These are phyloP conservation scores for Russula olivacea DNA, from an alignment of 768 basidiomycete species.

Conservation along the genomic window DNA sequence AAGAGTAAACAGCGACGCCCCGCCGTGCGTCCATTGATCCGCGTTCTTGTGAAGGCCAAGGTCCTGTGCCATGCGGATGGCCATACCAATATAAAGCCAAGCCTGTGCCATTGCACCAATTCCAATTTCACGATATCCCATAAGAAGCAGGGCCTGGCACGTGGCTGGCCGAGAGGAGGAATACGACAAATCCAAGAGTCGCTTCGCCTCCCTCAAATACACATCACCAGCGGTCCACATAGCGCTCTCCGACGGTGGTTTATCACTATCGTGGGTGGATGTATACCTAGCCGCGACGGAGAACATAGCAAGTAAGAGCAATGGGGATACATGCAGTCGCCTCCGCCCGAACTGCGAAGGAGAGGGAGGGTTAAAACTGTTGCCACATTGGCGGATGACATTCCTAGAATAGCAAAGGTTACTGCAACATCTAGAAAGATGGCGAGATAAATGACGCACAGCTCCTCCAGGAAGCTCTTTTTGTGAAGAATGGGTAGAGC, in stretches of 20 bases:
- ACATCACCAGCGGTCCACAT: constrained; percentile 83
- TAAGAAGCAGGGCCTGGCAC: constrained; percentile 70
- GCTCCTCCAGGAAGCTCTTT: constrained; percentile 56
- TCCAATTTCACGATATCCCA: constrained; percentile 82
- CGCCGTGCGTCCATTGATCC: constrained; percentile 67
- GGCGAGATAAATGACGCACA: constrained; percentile 32
- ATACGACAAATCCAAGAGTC: constrained; percentile 58
- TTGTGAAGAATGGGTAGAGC: constrained; percentile 75
- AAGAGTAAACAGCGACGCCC: constrained; percentile 47
- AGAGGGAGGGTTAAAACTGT: constrained; percentile 26
- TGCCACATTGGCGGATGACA: constrained; percentile 30
- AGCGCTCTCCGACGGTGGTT: constrained; percentile 40
- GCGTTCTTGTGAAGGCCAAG: constrained; percentile 77
- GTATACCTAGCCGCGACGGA: constrained; percentile 74
- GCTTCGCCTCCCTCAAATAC: constrained; percentile 62
- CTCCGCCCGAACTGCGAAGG: constrained; percentile 38
- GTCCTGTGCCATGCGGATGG: constrained; percentile 89
- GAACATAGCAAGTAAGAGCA: constrained; percentile 80
- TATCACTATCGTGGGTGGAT: constrained; percentile 28
- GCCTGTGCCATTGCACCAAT: constrained; percentile 86
- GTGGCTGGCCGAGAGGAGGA: constrained; percentile 68
- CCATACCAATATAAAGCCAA: constrained; percentile 85
- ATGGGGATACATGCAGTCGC: constrained; percentile 47
- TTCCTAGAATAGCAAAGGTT: constrained; percentile 1
- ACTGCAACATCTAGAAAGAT: neutral